Evolutionary conservation across 345 rosid genomes (phyloP).

Genomic region (Heritiera littoralis): DNA sequence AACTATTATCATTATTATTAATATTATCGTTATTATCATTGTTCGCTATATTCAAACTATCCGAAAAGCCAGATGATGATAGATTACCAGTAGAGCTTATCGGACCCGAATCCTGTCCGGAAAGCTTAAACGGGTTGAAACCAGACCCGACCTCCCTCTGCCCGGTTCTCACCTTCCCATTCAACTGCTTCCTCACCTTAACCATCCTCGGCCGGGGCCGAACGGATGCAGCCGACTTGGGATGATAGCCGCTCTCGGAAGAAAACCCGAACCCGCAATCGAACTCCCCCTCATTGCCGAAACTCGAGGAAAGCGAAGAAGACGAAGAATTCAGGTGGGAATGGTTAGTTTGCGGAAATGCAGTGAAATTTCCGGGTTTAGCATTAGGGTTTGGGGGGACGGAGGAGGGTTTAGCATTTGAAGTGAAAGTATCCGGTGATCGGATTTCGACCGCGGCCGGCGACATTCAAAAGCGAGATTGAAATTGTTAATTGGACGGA

Average conservation of each 20-base stretch:
- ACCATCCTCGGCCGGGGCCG: slow-evolving; percentile 57
- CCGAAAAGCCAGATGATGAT: slow-evolving; percentile 25
- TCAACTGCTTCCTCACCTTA: slow-evolving; percentile 60
- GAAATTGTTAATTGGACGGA: slow-evolving; percentile 19
- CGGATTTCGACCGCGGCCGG: slow-evolving; percentile 46
- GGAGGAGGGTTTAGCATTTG: slow-evolving; percentile 16
- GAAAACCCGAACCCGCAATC: slow-evolving; percentile 25
- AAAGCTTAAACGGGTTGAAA: slow-evolving; percentile 50
- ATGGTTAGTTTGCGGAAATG: slow-evolving; percentile 24
- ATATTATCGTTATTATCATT: slow-evolving; percentile 15
- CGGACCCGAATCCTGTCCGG: slow-evolving; percentile 17
- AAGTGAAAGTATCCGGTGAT: slow-evolving; percentile 18
- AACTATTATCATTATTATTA: slow-evolving; percentile 19
- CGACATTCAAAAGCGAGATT: slow-evolving; percentile 32
- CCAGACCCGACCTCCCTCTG: slow-evolving; percentile 36
- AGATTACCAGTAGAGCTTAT: slow-evolving; percentile 6
- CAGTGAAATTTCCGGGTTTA: neutral
- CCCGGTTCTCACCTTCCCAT: slow-evolving; percentile 36
- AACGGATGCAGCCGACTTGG: slow-evolving; percentile 30
- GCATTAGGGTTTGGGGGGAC: slow-evolving; percentile 28
- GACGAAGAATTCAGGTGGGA: slow-evolving; percentile 26
- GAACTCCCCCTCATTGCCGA: slow-evolving; percentile 20
- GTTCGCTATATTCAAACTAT: slow-evolving; percentile 25
- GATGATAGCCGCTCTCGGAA: slow-evolving; percentile 14
- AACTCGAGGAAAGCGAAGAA: neutral